These are phyloP conservation scores for Sugiyamaella castrensis DNA, from an alignment of 1,139 yeast species.

Conservation along the genomic window DNA sequence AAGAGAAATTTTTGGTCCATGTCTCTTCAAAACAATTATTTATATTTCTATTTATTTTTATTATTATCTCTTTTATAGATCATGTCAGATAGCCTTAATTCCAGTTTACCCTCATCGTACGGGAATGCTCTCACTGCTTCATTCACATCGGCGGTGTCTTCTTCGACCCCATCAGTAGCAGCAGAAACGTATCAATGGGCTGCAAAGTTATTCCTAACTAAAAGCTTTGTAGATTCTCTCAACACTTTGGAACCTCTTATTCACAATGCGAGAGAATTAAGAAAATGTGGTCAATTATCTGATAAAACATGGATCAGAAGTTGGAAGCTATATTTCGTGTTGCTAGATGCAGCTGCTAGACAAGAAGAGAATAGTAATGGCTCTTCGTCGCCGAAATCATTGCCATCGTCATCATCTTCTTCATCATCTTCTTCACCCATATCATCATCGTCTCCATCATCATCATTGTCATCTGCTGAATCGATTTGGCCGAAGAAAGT, in stretches of 20 bases:
- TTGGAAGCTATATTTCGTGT: conserved; percentile 29
- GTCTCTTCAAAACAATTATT: too few species aligned
- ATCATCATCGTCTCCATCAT: conserved; percentile 5
- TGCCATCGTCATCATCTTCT: conserved; percentile 5
- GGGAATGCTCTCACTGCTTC: too few species aligned
- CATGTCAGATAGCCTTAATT: too few species aligned
- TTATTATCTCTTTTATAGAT: too few species aligned
- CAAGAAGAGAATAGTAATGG: conserved; percentile 12
- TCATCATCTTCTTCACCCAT: conserved; percentile 2
- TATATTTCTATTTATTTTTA: too few species aligned
- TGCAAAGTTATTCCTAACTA: conserved; percentile 28
- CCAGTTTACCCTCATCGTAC: too few species aligned
- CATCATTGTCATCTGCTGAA: background rate
- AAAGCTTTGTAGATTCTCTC: conserved; percentile 24
- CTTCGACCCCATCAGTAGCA: conserved; percentile 10
- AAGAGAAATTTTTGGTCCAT: too few species aligned
- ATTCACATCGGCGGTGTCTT: background rate
- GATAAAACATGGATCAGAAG: conserved; percentile 25
- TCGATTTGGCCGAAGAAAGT: conserved; percentile 19
- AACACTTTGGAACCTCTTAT: conserved; percentile 23
- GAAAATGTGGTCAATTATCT: conserved; percentile 14
- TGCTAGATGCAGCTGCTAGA: conserved; percentile 24
- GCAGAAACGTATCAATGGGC: conserved; percentile 24
- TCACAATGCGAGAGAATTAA: conserved; percentile 12
- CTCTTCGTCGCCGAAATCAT: background rate